Percentiles rank a stretch among this genome's conserved stretches.
These are phyloP conservation scores for Eucalyptus sp. DNA, from an alignment of 345 rosid species.

Conservation along the genomic window DNA sequence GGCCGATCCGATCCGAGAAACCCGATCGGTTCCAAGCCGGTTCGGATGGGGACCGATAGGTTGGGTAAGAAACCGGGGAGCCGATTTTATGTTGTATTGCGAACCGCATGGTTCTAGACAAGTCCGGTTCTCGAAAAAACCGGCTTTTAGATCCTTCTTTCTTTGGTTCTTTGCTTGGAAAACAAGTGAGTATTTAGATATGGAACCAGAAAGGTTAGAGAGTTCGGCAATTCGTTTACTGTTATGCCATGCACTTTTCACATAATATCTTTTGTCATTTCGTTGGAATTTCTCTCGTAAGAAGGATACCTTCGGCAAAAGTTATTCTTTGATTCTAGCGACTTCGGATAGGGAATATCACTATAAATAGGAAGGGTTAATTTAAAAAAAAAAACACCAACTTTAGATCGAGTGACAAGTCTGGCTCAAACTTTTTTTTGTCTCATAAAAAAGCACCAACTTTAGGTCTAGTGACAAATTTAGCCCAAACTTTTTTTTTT, in stretches of 20 bases:
- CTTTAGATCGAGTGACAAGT: no score
- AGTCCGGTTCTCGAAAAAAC: accelerated
- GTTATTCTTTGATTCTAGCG: background rate
- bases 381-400: no score
- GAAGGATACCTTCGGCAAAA: no score
- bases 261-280: accelerated
- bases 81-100: accelerated
- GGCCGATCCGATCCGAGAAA: background rate
- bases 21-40: background rate
- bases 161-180: background rate
- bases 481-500: no score
- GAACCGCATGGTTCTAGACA: accelerated
- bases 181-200: background rate
- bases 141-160: background rate
- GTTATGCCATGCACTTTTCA: background rate
- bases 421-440: no score
- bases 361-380: background rate
- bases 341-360: background rate
- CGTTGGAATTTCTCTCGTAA: accelerated
- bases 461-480: no score
- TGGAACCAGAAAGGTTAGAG: background rate
- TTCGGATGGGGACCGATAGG: accelerated
- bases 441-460: no score
- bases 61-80: background rate
- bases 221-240: background rate